These are phyloP conservation scores for Psilocybe subaeruginosa DNA, from an alignment of 768 basidiomycete genomes.

Conservation along the genomic window DNA sequence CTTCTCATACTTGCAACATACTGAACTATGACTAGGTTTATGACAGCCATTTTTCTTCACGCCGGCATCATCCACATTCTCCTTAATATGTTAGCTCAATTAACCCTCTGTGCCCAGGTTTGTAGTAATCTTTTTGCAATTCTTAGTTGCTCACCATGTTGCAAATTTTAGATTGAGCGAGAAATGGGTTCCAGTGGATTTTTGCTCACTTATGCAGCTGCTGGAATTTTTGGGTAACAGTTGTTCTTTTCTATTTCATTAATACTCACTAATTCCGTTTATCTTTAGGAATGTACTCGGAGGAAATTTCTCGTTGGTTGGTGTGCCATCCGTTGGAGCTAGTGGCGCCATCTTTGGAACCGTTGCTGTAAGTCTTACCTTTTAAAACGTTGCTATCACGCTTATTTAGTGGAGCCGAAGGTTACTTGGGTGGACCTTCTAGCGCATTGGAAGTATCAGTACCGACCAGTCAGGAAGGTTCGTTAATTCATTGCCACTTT, in stretches of 20 bases:
- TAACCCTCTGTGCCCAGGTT: slow-evolving; percentile 79
- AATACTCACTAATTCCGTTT: neutral
- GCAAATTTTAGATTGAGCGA: slow-evolving; percentile 68
- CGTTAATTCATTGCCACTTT: slow-evolving; percentile 11
- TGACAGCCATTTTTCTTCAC: slow-evolving; percentile 89
- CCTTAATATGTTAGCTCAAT: slow-evolving; percentile 89
- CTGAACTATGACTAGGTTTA: slow-evolving; percentile 56
- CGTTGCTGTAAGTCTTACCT: slow-evolving; percentile 57
- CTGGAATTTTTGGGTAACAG: slow-evolving; percentile 89
- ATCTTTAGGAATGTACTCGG: slow-evolving; percentile 76
- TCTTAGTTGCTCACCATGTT: neutral
- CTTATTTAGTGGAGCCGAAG: slow-evolving; percentile 27
- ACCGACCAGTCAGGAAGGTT: slow-evolving; percentile 81
- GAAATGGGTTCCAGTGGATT: slow-evolving; percentile 93
- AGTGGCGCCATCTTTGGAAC: slow-evolving; percentile 93
- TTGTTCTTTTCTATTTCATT: neutral
- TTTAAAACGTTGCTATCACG: neutral
- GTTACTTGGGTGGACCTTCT: slow-evolving; percentile 88
- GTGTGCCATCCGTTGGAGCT: slow-evolving; percentile 88
- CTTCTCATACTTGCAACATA: neutral
- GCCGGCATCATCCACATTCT: slow-evolving; percentile 94
- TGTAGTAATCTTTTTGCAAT: slow-evolving; percentile 1
- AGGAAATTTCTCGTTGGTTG: slow-evolving; percentile 91
- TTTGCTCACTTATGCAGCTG: slow-evolving; percentile 82
- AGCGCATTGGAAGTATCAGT: slow-evolving; percentile 91